These are phyloP conservation scores for Fusarium graminum DNA, from an alignment of 2,329 filamentous ascomycete genomes.

Conservation along the genomic window DNA sequence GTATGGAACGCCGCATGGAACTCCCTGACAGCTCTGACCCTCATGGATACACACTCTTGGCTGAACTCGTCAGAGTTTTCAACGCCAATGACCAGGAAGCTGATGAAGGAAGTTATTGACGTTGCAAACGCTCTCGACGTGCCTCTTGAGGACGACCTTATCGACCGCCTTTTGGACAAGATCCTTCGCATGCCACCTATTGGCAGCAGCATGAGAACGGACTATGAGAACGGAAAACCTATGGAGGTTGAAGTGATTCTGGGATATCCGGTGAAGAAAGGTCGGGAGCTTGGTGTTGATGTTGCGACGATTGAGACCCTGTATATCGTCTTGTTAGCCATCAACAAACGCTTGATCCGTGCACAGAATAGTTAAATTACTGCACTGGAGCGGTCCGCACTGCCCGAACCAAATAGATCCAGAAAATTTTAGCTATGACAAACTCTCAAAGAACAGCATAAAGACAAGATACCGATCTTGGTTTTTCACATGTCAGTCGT, in stretches of 20 bases:
- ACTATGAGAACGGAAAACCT: conserved; percentile 67
- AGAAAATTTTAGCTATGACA: no score
- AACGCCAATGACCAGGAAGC: conserved; percentile 63
- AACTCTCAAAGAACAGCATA: no score
- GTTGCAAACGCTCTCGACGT: conserved; percentile 68
- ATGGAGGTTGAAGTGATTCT: conserved; percentile 75
- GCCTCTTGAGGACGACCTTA: conserved; percentile 60
- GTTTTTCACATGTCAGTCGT: no score
- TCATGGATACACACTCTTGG: conserved; percentile 65
- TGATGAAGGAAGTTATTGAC: conserved; percentile 66
- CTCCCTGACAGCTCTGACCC: conserved; percentile 68
- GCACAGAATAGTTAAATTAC: background rate
- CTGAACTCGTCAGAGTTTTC: conserved; percentile 59
- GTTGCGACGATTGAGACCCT: conserved; percentile 64
- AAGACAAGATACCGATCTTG: no score
- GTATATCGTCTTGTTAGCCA: conserved; percentile 52
- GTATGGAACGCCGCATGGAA: conserved; percentile 73
- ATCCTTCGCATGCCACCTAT: conserved; percentile 61
- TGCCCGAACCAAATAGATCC: no score
- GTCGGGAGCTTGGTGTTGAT: conserved; percentile 65
- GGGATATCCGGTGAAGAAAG: conserved; percentile 70
- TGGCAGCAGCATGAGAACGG: conserved; percentile 67
- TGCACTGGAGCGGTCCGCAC: no score
- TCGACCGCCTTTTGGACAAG: conserved; percentile 62
- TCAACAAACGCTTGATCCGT: conserved; percentile 44